phyloP scores from a whole-genome alignment of 2,329 filamentous ascomycete genomes.

The Beauveria sp. region DNA sequence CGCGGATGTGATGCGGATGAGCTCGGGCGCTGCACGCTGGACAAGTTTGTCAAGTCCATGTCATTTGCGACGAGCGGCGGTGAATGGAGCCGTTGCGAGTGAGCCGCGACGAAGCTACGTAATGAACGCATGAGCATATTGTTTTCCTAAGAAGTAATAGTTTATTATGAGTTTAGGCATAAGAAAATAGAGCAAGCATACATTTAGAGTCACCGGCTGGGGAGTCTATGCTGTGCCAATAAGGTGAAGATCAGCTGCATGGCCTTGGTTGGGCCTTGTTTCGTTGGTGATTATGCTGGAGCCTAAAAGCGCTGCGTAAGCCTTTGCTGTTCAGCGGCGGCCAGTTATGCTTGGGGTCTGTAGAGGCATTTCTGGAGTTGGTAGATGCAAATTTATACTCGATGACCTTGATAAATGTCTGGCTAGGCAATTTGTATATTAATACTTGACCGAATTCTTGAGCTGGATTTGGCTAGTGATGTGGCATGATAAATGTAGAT shows the following conservation, averaged over 20 bases:
- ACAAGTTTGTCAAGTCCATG: constrained; percentile 65
- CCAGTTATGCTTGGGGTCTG: too few species aligned
- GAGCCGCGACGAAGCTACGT: neutral
- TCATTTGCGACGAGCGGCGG: constrained; percentile 67
- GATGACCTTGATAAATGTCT: neutral
- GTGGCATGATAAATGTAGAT: neutral
- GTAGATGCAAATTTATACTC: neutral
- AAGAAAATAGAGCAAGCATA: neutral
- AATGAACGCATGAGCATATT: neutral
- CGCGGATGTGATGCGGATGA: constrained; percentile 62
- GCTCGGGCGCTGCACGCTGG: constrained; percentile 62
- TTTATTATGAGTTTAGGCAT: neutral
- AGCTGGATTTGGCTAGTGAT: neutral
- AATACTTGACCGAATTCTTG: neutral
- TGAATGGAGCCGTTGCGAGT: constrained; percentile 54
- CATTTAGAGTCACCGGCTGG: too few species aligned
- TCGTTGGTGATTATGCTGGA: neutral
- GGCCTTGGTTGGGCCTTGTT: neutral
- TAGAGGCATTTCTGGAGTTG: too few species aligned
- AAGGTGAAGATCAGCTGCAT: neutral
- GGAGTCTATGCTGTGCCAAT: neutral
- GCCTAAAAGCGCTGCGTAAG: constrained; percentile 5
- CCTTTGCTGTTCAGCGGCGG: neutral
- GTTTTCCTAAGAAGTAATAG: too few species aligned
- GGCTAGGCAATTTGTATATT: neutral